These are phyloP conservation scores for Apiospora hydei DNA, from an alignment of 2,329 filamentous ascomycete species.

Conservation along the genomic window DNA sequence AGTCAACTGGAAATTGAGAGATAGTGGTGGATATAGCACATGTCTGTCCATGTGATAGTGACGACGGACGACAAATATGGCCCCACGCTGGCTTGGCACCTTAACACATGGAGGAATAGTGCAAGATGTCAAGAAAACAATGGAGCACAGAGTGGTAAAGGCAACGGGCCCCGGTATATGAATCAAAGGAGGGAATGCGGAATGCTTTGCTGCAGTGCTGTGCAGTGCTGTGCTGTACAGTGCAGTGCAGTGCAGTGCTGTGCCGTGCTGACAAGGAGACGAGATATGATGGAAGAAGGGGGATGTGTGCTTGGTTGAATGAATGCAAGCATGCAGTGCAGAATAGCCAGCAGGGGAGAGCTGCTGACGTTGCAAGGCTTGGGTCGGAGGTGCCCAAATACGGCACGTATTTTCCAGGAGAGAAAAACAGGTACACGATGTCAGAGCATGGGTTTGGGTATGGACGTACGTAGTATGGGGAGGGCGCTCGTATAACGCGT, in stretches of 20 bases:
- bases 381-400: neutral
- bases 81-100: conserved; percentile 20
- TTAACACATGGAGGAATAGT: conserved; percentile 11
- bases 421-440: neutral
- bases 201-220: neutral
- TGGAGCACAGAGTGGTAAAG: neutral
- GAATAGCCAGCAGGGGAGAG: neutral
- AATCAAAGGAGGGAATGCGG: neutral
- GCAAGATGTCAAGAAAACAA: conserved; percentile 15
- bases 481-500: conserved; percentile 14
- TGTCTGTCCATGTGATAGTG: conserved; percentile 16
- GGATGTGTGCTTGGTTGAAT: neutral
- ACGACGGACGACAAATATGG: conserved; percentile 21
- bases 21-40: conserved; percentile 20
- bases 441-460: neutral
- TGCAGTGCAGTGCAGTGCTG: neutral
- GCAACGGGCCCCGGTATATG: conserved; percentile 1
- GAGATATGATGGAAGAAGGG: neutral
- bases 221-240: neutral
- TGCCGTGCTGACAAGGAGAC: conserved; percentile 14
- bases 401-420: neutral
- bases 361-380: conserved; percentile 3
- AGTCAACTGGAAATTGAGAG: conserved; percentile 17
- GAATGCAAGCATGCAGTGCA: conserved; percentile 4
- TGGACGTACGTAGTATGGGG: neutral